Evolutionary conservation across 2,329 filamentous ascomycete genomes (phyloP).

Genomic region (Thelonectria blattea): DNA sequence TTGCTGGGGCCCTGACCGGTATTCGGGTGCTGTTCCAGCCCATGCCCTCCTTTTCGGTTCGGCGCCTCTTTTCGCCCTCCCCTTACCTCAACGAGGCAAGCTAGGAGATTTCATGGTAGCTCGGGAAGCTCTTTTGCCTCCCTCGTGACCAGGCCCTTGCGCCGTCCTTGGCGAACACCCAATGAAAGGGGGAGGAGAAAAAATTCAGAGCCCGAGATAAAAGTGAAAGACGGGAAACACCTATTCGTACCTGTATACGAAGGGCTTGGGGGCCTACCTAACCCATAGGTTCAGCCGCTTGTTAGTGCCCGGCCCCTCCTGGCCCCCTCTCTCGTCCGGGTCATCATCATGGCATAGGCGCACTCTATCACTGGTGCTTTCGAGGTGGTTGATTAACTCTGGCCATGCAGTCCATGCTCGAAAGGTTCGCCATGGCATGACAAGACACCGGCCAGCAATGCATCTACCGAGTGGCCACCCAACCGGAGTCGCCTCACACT

Average conservation of each 20-base stretch:
- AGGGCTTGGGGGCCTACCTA: slow-evolving; percentile 7
- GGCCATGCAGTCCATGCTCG: slow-evolving; percentile 19
- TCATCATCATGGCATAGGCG: slow-evolving; percentile 10
- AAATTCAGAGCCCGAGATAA: slow-evolving; percentile 2
- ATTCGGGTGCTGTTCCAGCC: slow-evolving; percentile 6
- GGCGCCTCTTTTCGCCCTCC: slow-evolving; percentile 10
- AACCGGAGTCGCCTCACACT: slow-evolving; percentile 11
- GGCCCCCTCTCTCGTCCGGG: background rate
- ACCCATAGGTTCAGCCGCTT: slow-evolving; percentile 16
- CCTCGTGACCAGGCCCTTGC: slow-evolving; percentile 14
- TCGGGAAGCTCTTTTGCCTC: slow-evolving; percentile 20
- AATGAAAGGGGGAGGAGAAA: slow-evolving; percentile 11
- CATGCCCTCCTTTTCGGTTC: slow-evolving; percentile 9
- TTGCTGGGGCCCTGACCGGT: slow-evolving; percentile 5
- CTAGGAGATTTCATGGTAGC: slow-evolving; percentile 19
- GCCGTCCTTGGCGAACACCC: slow-evolving; percentile 5
- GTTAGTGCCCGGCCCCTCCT: slow-evolving; percentile 18
- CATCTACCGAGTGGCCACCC: slow-evolving; percentile 8
- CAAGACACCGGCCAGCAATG: slow-evolving; percentile 13
- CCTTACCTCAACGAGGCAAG: slow-evolving; percentile 13
- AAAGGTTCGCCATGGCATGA: slow-evolving; percentile 10
- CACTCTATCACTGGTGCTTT: slow-evolving; percentile 13
- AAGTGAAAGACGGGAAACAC: slow-evolving; percentile 2
- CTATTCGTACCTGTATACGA: background rate
- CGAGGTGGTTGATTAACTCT: slow-evolving; percentile 17